Conservation (phyloP, 2,329 filamentous ascomycete species). For the Talaromyces funiculosus region DNA sequence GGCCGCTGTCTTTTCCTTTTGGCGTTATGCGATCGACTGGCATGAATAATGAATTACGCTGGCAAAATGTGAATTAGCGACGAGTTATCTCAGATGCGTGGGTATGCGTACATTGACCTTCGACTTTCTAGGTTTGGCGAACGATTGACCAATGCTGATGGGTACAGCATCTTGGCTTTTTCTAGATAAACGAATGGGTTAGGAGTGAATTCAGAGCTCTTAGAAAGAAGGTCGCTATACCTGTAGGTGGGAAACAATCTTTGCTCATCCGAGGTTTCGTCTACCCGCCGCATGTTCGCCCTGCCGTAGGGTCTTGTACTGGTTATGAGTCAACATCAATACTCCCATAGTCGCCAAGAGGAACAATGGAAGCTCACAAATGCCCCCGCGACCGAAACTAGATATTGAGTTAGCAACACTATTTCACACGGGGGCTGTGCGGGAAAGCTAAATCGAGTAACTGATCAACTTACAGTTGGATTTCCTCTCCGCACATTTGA, state of each 20-base stretch:
- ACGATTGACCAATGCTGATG: conserved; percentile 26
- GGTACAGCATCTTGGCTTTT: conserved; percentile 19
- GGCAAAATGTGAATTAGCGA: not conserved
- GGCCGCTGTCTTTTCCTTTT: conserved; percentile 25
- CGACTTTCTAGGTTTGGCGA: conserved; percentile 17
- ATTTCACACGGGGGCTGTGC: no score
- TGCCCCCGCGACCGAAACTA: not conserved
- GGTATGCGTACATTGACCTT: conserved; percentile 1
- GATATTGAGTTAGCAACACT: not conserved
- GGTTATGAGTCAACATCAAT: conserved; percentile 17
- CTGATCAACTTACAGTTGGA: not conserved
- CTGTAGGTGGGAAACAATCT: conserved; percentile 19
- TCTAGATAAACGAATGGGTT: conserved; percentile 6
- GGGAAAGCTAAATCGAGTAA: not conserved
- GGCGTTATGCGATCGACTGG: conserved; percentile 1
- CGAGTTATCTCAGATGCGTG: not conserved
- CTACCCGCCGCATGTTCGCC: conserved; percentile 14
- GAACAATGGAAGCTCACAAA: conserved; percentile 1
- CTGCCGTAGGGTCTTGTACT: conserved; percentile 13
- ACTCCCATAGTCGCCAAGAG: not conserved
- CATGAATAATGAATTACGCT: not conserved
- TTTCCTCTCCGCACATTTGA: not conserved
- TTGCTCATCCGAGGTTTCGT: conserved; percentile 18
- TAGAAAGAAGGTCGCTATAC: conserved; percentile 15
- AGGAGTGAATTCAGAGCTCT: not conserved